These are phyloP conservation scores for Pichia sp. DNA, from an alignment of 1,139 yeast genomes.

Conservation along the genomic window DNA sequence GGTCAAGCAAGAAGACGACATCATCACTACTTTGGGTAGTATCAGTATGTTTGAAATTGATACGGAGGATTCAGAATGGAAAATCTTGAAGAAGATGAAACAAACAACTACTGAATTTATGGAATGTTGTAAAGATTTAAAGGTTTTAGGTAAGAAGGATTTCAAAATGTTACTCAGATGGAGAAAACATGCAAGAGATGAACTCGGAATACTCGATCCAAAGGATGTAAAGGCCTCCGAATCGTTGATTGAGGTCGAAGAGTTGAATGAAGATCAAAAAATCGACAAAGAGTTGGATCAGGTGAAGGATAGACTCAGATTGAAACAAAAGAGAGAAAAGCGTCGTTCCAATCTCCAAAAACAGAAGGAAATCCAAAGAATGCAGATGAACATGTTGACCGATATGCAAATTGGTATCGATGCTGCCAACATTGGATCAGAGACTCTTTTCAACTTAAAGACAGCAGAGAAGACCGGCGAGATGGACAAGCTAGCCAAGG, in stretches of 20 bases:
- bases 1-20: conserved; percentile 67
- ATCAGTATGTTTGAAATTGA: conserved; percentile 60
- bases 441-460: conserved; percentile 75
- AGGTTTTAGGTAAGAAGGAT: conserved; percentile 90
- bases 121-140: conserved; percentile 84
- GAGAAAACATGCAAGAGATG: conserved; percentile 80
- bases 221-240: conserved; percentile 40
- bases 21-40: conserved; percentile 76
- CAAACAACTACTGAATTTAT: conserved; percentile 72
- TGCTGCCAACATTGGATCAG: conserved; percentile 79
- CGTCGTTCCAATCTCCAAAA: conserved; percentile 76
- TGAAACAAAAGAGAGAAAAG: conserved; percentile 70
- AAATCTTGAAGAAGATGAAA: conserved; percentile 62
- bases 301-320: conserved; percentile 67
- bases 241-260: conserved; percentile 63
- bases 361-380: conserved; percentile 82
- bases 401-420: conserved; percentile 92
- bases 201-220: conserved; percentile 62
- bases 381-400: conserved; percentile 95
- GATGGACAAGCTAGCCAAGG: conserved; percentile 66
- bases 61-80: conserved; percentile 67
- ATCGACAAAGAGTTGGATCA: conserved; percentile 79
- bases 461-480: conserved; percentile 84
- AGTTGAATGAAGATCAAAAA: conserved; percentile 80
- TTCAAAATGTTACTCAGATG: conserved; percentile 80